phyloP scores from a whole-genome alignment of 1,284 basidiomycete genomes.

The Boletus calvinii region DNA sequence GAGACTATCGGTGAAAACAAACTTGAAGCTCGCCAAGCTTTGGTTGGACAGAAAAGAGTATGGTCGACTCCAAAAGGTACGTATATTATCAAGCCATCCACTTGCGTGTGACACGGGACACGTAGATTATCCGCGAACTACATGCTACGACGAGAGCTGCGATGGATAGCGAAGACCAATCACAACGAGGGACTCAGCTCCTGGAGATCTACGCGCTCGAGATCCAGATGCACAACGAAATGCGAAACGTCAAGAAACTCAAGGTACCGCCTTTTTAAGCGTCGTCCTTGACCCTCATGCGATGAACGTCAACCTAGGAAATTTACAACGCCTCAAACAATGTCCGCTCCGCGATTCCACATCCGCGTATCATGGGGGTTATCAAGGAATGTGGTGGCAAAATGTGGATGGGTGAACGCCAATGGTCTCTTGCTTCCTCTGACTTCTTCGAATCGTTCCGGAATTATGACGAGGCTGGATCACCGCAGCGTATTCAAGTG shows the following conservation, averaged over 20 bases:
- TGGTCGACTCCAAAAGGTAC: slow-evolving; percentile 74
- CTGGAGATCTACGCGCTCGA: slow-evolving; percentile 99
- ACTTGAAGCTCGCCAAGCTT: slow-evolving; percentile 94
- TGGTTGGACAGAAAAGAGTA: slow-evolving; percentile 98
- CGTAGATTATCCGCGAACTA: slow-evolving; percentile 70
- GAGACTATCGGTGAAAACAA: slow-evolving; percentile 93
- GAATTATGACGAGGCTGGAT: slow-evolving; percentile 98
- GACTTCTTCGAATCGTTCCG: slow-evolving; percentile 99
- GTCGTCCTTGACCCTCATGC: background rate
- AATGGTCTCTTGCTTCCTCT: slow-evolving; percentile 95
- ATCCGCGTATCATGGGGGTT: slow-evolving; percentile 97
- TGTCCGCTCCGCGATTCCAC: slow-evolving; percentile 95
- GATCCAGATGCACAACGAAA: slow-evolving; percentile 99
- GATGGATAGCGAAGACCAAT: slow-evolving; percentile 77
- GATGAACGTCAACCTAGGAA: slow-evolving; percentile 54
- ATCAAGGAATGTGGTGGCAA: slow-evolving; percentile 99
- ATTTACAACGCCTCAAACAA: slow-evolving; percentile 95
- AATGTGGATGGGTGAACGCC: slow-evolving; percentile 99
- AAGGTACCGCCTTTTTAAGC: slow-evolving; percentile 56
- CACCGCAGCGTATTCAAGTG: slow-evolving; percentile 94
- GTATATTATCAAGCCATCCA: slow-evolving; percentile 17
- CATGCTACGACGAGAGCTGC: slow-evolving; percentile 62
- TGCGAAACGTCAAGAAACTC: slow-evolving; percentile 91
- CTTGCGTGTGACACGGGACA: background rate
- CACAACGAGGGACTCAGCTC: slow-evolving; percentile 86